Base-by-base conservation (phyloP, 306 rosid genomes). In the Abrus pulchellus region DNA sequence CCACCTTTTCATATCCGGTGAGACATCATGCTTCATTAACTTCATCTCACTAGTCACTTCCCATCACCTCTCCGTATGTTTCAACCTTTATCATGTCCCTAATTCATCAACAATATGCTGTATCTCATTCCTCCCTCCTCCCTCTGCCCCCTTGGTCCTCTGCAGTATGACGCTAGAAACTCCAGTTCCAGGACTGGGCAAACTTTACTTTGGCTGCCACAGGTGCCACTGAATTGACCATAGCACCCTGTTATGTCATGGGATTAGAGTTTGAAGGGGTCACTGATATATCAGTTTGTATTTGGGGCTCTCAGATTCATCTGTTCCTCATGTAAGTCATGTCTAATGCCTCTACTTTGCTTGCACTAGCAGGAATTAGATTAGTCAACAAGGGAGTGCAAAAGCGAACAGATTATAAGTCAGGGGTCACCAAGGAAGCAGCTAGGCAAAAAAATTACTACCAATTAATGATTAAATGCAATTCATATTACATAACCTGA, bases 401-500 rank as follows among this genome's bases (percentile, higher is more conserved):
- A 60, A 53, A 14, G 9, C 14, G 33, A 20, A 20, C 14, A 20
- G 30, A 71, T 69, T 32, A 13, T 44, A 75, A 63, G 11, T 40
- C 14, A 20, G 41, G 65, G 20, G 29, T 68, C 48, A 52, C 7
- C 36, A 34, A 12, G 20, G 56, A 54, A 67, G 56, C 33, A 60
- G 66, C 45, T 50, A 34, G 72, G 52, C 53, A 84, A 20, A 64
- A 76, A 62, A 68, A 74, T 87, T 82, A 85, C 85, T 79, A 83
- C 72, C 53, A 73, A 86, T 86, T 11, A 83, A 79, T 75, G 75
- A 79, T 74, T 52, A 71, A 70, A 81, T 72, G 80, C 72, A 83
- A 72, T 40, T 72, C 80, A 64, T 81, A 80, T 56, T 85, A 81
- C 88, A 90, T 61, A 82, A 85, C 77, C 82, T 78, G 82, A 59